Percentiles rank a stretch among this genome's conserved stretches.
Conservation (phyloP, 2,329 filamentous ascomycete genomes). For the Verruconis gallopava region DNA sequence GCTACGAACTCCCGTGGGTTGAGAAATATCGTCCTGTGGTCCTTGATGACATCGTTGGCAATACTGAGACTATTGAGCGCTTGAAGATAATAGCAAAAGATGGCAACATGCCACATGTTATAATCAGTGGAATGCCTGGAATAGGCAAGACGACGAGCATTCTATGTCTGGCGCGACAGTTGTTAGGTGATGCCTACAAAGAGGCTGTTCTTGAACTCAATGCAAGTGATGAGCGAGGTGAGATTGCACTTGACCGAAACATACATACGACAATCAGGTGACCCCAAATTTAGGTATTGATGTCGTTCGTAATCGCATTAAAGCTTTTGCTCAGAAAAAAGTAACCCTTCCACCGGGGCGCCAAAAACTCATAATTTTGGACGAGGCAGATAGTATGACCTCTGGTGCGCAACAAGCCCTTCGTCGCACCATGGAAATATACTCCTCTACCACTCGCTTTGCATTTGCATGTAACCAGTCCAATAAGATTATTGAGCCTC, state of each 20-base stretch:
- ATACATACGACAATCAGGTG: not conserved
- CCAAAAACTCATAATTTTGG: slow-evolving; percentile 93
- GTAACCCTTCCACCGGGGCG: slow-evolving; percentile 82
- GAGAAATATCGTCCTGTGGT: slow-evolving; percentile 95
- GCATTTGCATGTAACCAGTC: slow-evolving; percentile 98
- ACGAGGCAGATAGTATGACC: slow-evolving; percentile 96
- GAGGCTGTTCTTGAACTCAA: slow-evolving; percentile 95
- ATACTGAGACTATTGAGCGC: slow-evolving; percentile 93
- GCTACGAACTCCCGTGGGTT: slow-evolving; percentile 80
- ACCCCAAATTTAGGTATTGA: slow-evolving; percentile 60
- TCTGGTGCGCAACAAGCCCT: slow-evolving; percentile 91
- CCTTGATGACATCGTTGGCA: slow-evolving; percentile 93
- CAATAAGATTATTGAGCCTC: slow-evolving; percentile 98
- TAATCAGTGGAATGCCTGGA: slow-evolving; percentile 98
- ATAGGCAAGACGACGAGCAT: slow-evolving; percentile 98
- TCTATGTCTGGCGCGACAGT: slow-evolving; percentile 78
- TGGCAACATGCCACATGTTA: slow-evolving; percentile 98
- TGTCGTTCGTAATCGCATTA: slow-evolving; percentile 92
- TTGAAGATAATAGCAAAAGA: slow-evolving; percentile 97
- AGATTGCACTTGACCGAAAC: not conserved
- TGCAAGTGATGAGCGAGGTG: slow-evolving; percentile 88
- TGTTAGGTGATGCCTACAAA: slow-evolving; percentile 89
- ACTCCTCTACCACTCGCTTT: slow-evolving; percentile 89
- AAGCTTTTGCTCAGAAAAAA: slow-evolving; percentile 97
- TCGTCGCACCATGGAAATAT: slow-evolving; percentile 95